phyloP scores from a whole-genome alignment of 2,329 filamentous ascomycete genomes.

The Fusarium redolens region DNA sequence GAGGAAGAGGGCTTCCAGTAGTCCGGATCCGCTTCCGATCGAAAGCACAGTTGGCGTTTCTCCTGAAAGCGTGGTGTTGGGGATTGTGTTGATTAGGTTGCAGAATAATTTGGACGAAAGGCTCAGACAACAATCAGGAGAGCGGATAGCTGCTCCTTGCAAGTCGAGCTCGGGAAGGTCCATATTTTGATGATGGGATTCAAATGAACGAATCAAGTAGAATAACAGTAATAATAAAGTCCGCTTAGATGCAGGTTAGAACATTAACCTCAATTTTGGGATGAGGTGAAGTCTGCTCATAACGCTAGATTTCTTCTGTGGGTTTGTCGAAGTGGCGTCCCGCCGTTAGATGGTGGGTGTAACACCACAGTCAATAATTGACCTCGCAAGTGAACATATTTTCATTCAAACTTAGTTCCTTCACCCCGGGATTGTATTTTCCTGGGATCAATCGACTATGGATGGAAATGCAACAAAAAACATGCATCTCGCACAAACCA shows the following conservation, averaged over 20 bases:
- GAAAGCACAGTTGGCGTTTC: constrained; percentile 40
- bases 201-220: neutral
- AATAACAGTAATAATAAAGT: neutral
- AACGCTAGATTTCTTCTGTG: neutral
- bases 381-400: neutral
- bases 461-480: neutral
- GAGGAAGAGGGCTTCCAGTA: constrained; percentile 45
- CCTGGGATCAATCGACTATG: neutral
- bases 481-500: neutral
- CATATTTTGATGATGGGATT: constrained; percentile 8
- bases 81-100: constrained; percentile 20
- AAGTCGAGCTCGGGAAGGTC: constrained; percentile 26
- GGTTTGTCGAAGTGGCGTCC: neutral
- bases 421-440: neutral
- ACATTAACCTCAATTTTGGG: neutral
- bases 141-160: constrained; percentile 30
- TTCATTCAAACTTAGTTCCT: neutral
- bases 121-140: constrained; percentile 47
- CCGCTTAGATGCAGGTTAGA: neutral
- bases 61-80: neutral
- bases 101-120: constrained; percentile 43
- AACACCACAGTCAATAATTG: neutral
- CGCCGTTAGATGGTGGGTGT: neutral
- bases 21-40: constrained; percentile 47
- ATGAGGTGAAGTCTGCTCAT: neutral